phyloP scores from a whole-genome alignment of 1,284 basidiomycete species.

The Ustilago esculenta region DNA sequence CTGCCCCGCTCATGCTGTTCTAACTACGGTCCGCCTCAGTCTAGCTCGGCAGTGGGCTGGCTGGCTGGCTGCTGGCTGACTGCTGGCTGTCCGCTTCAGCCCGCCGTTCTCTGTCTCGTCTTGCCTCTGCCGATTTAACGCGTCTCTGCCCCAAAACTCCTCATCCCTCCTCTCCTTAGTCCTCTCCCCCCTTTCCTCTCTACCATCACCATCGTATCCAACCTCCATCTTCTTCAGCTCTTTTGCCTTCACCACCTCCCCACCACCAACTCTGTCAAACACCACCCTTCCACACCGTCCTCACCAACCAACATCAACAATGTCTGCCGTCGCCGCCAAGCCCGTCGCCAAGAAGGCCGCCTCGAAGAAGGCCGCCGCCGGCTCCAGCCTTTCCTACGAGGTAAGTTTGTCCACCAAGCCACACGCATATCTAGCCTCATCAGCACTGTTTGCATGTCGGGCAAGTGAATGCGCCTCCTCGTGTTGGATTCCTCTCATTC shows the following conservation, averaged over 20 bases:
- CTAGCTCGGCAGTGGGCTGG: no score
- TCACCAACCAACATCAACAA: slow-evolving; percentile 25
- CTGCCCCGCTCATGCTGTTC: slow-evolving; percentile 1
- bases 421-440: background rate
- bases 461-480: slow-evolving; percentile 11
- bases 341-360: slow-evolving; percentile 57
- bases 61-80: no score
- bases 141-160: slow-evolving; percentile 11
- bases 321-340: slow-evolving; percentile 54
- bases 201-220: slow-evolving; percentile 35
- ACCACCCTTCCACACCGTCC: slow-evolving; percentile 35
- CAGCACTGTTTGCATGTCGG: background rate
- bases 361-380: slow-evolving; percentile 52
- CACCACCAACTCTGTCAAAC: slow-evolving; percentile 23
- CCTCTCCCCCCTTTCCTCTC: slow-evolving; percentile 28
- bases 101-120: background rate
- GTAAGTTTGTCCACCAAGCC: slow-evolving; percentile 18
- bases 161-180: slow-evolving; percentile 9
- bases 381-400: slow-evolving; percentile 53
- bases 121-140: background rate
- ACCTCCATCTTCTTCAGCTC: slow-evolving; percentile 15
- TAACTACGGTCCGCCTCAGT: no score
- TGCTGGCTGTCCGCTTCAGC: background rate
- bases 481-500: background rate
- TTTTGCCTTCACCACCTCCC: slow-evolving; percentile 10